A percentile compares a stretch with the other conserved stretches of the same genome.
phyloP scores from a whole-genome alignment of 2,329 filamentous ascomycete genomes.

The Ceratocystis huliohia region DNA sequence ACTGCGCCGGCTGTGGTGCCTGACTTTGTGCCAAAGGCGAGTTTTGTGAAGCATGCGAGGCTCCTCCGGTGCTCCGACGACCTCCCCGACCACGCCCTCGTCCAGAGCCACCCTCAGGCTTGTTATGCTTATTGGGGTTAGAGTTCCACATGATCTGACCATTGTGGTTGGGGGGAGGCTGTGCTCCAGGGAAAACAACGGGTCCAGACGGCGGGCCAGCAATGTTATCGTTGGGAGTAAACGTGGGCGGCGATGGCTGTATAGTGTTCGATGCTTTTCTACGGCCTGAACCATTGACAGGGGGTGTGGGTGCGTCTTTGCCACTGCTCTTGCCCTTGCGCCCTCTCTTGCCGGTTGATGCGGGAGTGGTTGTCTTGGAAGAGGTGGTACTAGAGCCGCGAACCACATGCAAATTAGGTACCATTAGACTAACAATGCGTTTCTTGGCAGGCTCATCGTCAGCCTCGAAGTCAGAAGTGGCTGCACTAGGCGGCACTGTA shows the following conservation, averaged over 20 bases:
- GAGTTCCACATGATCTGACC: conserved; percentile 21
- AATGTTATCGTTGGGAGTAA: conserved; percentile 12
- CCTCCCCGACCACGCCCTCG: conserved; percentile 18
- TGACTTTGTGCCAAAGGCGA: neutral
- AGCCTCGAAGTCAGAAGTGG: neutral
- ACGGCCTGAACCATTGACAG: neutral
- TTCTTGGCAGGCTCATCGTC: conserved; percentile 6
- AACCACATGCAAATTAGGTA: conserved; percentile 16
- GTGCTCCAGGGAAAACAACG: neutral
- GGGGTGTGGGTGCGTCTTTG: neutral
- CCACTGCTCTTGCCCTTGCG: conserved; percentile 12
- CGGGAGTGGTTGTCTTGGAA: neutral
- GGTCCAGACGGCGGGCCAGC: conserved; percentile 12
- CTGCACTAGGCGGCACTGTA: neutral
- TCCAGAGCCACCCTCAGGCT: conserved; percentile 3
- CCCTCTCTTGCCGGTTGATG: neutral
- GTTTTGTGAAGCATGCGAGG: neutral
- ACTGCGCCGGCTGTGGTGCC: neutral
- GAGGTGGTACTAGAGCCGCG: conserved; percentile 9
- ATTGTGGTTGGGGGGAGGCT: conserved; percentile 19
- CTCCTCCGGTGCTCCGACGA: conserved; percentile 4
- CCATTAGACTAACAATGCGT: conserved; percentile 16
- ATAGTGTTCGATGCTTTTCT: conserved; percentile 2
- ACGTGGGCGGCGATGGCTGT: conserved; percentile 5
- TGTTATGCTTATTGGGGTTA: conserved; percentile 11